Evolutionary conservation across 2,329 filamentous ascomycete species (phyloP), one percentile per base, ranked within the genome.

Genomic region (Penicillium sp.): DNA sequence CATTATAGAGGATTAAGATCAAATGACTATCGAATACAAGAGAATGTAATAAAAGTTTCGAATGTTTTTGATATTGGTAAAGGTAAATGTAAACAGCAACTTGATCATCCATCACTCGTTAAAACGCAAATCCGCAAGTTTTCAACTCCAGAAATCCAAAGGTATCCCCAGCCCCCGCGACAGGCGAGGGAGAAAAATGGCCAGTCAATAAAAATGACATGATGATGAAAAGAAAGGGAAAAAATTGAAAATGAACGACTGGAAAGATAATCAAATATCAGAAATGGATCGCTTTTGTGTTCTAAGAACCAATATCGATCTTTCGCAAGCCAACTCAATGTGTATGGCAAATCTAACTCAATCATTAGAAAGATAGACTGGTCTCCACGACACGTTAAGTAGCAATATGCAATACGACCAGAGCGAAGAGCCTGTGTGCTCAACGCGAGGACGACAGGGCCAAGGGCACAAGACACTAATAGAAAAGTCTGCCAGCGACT

Each of bases 401-500:
- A 21, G 43, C 54, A 42, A 25, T 15, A 48, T 54, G 43, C 43
- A 48, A 57, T 50, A 29, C 29, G 42, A 37, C 50, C 29, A 60
- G 15, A 43, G 33, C 47, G 23, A 54, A 50, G 29, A 50, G 37
- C 33, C 8, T 57, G 50, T 50, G 19, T 37, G 53, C 35, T 45
- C 45, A 58, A 38, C 38, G 51, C 42, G 13, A 35, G 13, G 35
- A 42, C 25, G 13, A 21, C 6, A 29, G 29, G 29, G 42, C 23
- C 17, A 42, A 31, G 42, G 21, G 31, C 25, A 33, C 33, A 47
- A 31, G 35, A 54, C 37, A 52, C 41, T 41, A 33, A 42, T 48
- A 46, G 49, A 50, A 51, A 54, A 65, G 61, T 65, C 62, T 62
- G 57, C 64, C 62, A 65, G 62, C 47, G 60, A 64, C 60, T 65